Percentiles rank a stretch among this genome's conserved stretches.
Evolutionary conservation across 306 rosid genomes (phyloP).

Genomic region (Calophaca sinica): DNA sequence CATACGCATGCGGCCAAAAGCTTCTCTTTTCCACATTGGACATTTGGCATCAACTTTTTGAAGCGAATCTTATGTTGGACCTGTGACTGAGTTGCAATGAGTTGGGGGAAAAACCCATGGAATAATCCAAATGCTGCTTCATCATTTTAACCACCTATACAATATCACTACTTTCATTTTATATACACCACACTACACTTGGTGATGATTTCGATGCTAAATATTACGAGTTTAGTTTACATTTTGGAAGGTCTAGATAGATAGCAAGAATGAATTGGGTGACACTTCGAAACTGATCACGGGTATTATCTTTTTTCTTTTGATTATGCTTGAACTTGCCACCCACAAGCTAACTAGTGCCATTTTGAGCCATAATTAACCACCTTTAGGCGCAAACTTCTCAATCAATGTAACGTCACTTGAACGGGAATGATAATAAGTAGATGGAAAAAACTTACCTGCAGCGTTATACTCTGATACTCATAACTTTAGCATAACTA

Average conservation of each 20-base stretch:
- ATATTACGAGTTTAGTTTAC: not conserved
- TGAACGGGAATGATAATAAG: too few relatives aligned
- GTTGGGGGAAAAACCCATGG: not conserved
- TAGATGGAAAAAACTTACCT: too few relatives aligned
- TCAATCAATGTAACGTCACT: too few relatives aligned
- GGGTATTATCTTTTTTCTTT: too few relatives aligned
- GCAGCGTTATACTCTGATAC: too few relatives aligned
- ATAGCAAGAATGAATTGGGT: not conserved
- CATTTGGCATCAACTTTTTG: slow-evolving; percentile 45
- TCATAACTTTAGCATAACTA: too few relatives aligned
- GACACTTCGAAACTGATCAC: not conserved
- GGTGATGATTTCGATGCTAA: not conserved
- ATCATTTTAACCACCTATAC: slow-evolving; percentile 20
- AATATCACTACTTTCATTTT: slow-evolving; percentile 6
- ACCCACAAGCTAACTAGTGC: too few relatives aligned
- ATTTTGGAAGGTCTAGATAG: slow-evolving; percentile 17
- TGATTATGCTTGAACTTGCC: too few relatives aligned
- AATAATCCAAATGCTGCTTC: slow-evolving; percentile 29
- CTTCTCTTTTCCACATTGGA: slow-evolving; percentile 35
- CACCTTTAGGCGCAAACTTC: too few relatives aligned
- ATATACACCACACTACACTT: too few relatives aligned
- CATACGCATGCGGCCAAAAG: slow-evolving; percentile 25
- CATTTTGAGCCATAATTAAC: too few relatives aligned
- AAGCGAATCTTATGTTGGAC: slow-evolving; percentile 47
- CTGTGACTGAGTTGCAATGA: slow-evolving; percentile 6